Conservation (phyloP, 352 stramenopile genomes). For the Peronospora farinosa region DNA sequence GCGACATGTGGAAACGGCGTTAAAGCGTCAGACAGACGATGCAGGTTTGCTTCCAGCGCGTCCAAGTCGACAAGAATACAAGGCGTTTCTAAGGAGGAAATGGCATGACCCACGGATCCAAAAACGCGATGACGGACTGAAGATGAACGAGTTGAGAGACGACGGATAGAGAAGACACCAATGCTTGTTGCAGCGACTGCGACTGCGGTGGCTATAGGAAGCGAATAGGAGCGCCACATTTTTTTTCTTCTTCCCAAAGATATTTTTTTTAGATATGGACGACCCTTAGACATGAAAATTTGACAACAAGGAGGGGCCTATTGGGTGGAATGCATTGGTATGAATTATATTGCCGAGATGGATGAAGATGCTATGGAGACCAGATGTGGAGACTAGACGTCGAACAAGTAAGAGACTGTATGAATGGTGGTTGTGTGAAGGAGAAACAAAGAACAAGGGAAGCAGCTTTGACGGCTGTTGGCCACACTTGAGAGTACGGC, state of each 20-base stretch:
- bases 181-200: constrained; percentile 8
- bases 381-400: constrained; percentile 50
- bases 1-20: constrained; percentile 22
- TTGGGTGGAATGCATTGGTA: too few relatives aligned
- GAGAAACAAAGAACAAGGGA: constrained; percentile 11
- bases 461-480: constrained; percentile 46
- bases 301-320: too few relatives aligned
- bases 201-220: constrained; percentile 11
- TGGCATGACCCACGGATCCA: constrained; percentile 27
- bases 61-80: constrained; percentile 62
- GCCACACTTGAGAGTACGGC: constrained; percentile 22
- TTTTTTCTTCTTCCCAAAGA: not conserved
- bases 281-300: too few relatives aligned
- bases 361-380: constrained; percentile 65
- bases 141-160: constrained; percentile 3
- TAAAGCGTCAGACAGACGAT: constrained; percentile 33
- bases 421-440: constrained; percentile 34
- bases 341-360: too few relatives aligned
- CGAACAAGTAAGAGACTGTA: constrained; percentile 40
- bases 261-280: too few relatives aligned
- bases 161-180: constrained; percentile 9
- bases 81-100: constrained; percentile 52
- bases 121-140: constrained; percentile 19
- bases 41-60: constrained; percentile 52
- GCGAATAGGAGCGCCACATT: constrained; percentile 19